Conservation (phyloP, 1,284 basidiomycete species). For the Erythrobasidium hasegawianum region DNA sequence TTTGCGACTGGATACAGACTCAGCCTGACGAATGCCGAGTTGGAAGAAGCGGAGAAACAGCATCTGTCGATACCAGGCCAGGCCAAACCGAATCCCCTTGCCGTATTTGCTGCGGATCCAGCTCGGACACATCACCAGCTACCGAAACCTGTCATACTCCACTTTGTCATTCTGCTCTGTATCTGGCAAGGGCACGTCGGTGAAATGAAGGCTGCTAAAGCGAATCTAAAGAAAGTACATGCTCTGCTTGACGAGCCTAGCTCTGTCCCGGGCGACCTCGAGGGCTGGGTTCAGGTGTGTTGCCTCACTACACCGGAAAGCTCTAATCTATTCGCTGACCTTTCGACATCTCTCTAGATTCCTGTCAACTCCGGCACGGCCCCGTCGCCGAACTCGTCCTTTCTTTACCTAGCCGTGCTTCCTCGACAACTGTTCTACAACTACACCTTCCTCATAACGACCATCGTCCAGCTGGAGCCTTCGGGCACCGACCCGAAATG, state of each 20-base stretch:
- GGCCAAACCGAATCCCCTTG: not conserved
- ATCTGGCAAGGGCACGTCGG: constrained; percentile 17
- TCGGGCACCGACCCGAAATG: constrained; percentile 30
- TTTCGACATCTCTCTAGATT: too few relatives aligned
- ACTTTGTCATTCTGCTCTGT: constrained; percentile 23
- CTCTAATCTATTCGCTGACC: too few relatives aligned
- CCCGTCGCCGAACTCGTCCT: not conserved
- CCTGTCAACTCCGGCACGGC: not conserved
- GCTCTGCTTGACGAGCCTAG: constrained; percentile 10
- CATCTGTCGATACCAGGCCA: not conserved
- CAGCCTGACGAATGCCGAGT: constrained; percentile 1
- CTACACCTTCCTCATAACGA: constrained; percentile 34
- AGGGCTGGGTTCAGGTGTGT: not conserved
- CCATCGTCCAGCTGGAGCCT: constrained; percentile 32
- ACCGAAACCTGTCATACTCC: constrained; percentile 11
- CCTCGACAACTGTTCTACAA: constrained; percentile 22
- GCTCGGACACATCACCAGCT: not conserved
- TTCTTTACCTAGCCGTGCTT: constrained; percentile 3
- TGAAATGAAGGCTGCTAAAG: constrained; percentile 10
- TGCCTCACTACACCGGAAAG: too few relatives aligned
- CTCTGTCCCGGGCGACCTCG: not conserved
- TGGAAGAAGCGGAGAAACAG: not conserved
- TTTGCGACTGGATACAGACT: constrained; percentile 7
- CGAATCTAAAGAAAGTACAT: constrained; percentile 18
- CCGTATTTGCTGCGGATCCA: not conserved